A percentile compares a stretch with the other conserved stretches of the same genome.
These are phyloP conservation scores for Apophysomyces elegans DNA, from an alignment of 371 early-diverging fungal species.

Conservation along the genomic window DNA sequence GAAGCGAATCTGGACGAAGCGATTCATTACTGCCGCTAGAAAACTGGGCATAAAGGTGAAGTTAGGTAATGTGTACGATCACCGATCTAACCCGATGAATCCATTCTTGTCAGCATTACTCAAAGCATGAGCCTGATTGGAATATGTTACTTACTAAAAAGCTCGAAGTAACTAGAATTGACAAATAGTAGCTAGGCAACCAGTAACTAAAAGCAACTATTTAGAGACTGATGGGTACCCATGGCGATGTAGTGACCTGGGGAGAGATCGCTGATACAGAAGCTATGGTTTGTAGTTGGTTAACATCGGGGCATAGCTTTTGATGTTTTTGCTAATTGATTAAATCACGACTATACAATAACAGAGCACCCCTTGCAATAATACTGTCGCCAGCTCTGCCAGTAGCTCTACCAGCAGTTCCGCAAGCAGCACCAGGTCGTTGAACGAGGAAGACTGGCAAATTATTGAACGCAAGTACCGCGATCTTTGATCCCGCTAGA, in stretches of 20 bases:
- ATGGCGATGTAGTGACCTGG: no score
- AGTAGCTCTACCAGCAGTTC: not conserved
- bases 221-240: no score
- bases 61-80: no score
- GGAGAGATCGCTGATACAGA: no score
- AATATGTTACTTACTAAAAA: not conserved
- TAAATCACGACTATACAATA: no score
- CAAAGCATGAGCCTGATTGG: not conserved
- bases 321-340: no score
- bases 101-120: not conserved
- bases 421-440: not conserved
- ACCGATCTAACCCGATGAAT: no score
- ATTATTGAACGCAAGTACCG: not conserved
- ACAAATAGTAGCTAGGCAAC: not conserved
- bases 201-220: not conserved
- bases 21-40: not conserved
- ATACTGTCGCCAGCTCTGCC: no score
- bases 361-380: no score
- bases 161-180: not conserved
- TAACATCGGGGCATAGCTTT: no score
- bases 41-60: not conserved
- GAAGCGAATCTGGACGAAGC: not conserved
- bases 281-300: no score
- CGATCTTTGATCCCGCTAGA: not conserved
- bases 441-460: not conserved